A percentile compares a stretch with the other conserved stretches of the same genome.
These are phyloP conservation scores for Termitomyces sp. DNA, from an alignment of 768 basidiomycete species.

Conservation along the genomic window DNA sequence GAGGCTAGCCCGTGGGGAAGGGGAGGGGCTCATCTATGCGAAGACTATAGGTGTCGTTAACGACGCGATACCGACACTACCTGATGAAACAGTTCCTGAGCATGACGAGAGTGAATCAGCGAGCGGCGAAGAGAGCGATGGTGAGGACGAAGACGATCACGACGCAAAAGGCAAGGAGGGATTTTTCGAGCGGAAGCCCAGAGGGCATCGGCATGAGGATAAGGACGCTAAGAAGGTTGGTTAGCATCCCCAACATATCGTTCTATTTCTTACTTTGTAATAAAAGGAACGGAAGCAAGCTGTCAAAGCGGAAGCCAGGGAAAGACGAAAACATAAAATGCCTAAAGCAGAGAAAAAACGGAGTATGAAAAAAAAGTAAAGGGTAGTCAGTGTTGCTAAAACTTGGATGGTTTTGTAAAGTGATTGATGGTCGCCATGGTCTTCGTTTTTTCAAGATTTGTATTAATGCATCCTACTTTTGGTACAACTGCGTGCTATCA, in stretches of 20 bases:
- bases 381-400: not conserved
- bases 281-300: conserved; percentile 86
- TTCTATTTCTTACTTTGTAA: conserved; percentile 1
- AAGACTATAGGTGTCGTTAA: conserved; percentile 68
- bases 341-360: conserved; percentile 94
- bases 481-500: not conserved
- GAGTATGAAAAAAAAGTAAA: conserved; percentile 59
- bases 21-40: conserved; percentile 76
- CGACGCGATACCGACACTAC: conserved; percentile 2
- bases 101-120: conserved; percentile 17
- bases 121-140: conserved; percentile 19
- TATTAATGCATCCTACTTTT: conserved; percentile 5
- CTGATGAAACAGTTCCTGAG: conserved; percentile 4
- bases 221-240: conserved; percentile 83
- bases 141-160: conserved; percentile 28
- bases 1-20: conserved; percentile 63
- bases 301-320: conserved; percentile 79
- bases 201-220: conserved; percentile 93
- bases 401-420: not conserved
- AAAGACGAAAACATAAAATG: conserved; percentile 89
- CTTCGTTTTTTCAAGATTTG: not conserved
- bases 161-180: conserved; percentile 29
- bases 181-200: conserved; percentile 51
- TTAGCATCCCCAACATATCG: not conserved
- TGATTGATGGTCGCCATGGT: not conserved